Percentiles rank a stretch among this genome's conserved stretches.
phyloP scores from a whole-genome alignment of 1,284 basidiomycete genomes.

The Pulveroboletus sp. region DNA sequence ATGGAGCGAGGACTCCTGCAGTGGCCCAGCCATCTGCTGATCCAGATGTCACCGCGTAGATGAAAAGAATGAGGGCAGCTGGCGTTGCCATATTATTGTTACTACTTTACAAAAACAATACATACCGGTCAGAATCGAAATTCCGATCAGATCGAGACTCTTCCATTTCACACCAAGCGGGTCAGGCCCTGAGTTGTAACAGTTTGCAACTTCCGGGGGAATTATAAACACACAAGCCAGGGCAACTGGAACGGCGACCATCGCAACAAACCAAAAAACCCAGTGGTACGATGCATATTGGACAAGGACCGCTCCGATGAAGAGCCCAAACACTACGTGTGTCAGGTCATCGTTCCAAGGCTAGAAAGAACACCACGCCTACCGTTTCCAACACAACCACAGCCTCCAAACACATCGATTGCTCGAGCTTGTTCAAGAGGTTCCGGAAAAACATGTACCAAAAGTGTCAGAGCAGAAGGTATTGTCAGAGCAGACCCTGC shows the following conservation, averaged over 20 bases:
- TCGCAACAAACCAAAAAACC: slow-evolving; percentile 48
- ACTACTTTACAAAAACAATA: background rate
- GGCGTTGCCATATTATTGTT: slow-evolving; percentile 3
- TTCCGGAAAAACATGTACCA: slow-evolving; percentile 49
- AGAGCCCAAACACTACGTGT: slow-evolving; percentile 36
- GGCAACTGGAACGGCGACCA: slow-evolving; percentile 42
- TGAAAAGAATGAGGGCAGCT: slow-evolving; percentile 42
- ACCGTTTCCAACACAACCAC: slow-evolving; percentile 49
- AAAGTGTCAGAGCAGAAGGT: slow-evolving; percentile 48
- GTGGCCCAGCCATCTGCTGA: slow-evolving; percentile 41
- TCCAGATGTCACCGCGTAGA: slow-evolving; percentile 45
- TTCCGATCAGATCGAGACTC: slow-evolving; percentile 36
- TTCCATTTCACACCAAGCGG: slow-evolving; percentile 20
- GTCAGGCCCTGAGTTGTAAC: background rate
- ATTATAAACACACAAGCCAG: slow-evolving; percentile 35
- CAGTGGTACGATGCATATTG: slow-evolving; percentile 45
- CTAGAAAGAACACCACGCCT: slow-evolving; percentile 5
- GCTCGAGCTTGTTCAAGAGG: slow-evolving; percentile 47
- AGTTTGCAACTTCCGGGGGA: slow-evolving; percentile 20
- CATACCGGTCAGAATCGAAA: slow-evolving; percentile 35
- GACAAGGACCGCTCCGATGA: slow-evolving; percentile 39
- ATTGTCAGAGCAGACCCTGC: slow-evolving; percentile 47
- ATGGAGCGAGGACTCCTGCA: slow-evolving; percentile 35
- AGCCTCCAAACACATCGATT: slow-evolving; percentile 47
- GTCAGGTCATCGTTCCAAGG: background rate